phyloP scores from a whole-genome alignment of 139 green algal species.

The Pleodorina starrii region DNA sequence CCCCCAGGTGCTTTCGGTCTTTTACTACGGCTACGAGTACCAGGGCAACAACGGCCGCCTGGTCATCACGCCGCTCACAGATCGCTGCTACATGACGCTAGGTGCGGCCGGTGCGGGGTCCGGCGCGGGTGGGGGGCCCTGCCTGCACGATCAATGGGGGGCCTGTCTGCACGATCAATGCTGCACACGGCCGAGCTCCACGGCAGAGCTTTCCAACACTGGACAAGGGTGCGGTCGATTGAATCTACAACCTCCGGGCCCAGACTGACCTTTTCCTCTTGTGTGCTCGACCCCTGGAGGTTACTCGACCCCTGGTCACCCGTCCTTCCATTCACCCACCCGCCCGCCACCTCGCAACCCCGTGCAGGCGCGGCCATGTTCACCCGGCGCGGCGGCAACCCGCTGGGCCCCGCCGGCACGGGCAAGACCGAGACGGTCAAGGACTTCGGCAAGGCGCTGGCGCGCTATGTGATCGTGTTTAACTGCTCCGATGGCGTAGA shows the following conservation, averaged over 20 bases:
- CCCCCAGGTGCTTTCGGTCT: slow-evolving; percentile 76
- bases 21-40: slow-evolving; percentile 91
- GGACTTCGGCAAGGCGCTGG: slow-evolving; percentile 84
- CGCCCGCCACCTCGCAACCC: too few species aligned
- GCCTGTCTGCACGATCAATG: too few species aligned
- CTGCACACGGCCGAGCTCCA: too few species aligned
- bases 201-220: too few species aligned
- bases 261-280: too few species aligned
- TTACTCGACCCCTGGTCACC: too few species aligned
- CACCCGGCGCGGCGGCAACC: slow-evolving; percentile 83
- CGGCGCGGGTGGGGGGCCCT: too few species aligned
- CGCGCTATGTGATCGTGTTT: slow-evolving; percentile 89
- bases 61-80: slow-evolving; percentile 79
- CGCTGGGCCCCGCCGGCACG: slow-evolving; percentile 83
- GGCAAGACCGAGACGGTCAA: slow-evolving; percentile 92
- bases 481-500: slow-evolving; percentile 92
- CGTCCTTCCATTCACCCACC: too few species aligned
- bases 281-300: too few species aligned
- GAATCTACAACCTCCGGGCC: too few species aligned
- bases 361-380: slow-evolving; percentile 75
- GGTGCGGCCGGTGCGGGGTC: slow-evolving; percentile 21
- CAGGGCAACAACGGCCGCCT: slow-evolving; percentile 78
- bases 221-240: too few species aligned
- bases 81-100: slow-evolving; percentile 90
- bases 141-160: too few species aligned